Evolutionary conservation across 176 grass and related monocot genomes (phyloP), one percentile per base, ranked within the genome.

Genomic region (Carex cristatella): DNA sequence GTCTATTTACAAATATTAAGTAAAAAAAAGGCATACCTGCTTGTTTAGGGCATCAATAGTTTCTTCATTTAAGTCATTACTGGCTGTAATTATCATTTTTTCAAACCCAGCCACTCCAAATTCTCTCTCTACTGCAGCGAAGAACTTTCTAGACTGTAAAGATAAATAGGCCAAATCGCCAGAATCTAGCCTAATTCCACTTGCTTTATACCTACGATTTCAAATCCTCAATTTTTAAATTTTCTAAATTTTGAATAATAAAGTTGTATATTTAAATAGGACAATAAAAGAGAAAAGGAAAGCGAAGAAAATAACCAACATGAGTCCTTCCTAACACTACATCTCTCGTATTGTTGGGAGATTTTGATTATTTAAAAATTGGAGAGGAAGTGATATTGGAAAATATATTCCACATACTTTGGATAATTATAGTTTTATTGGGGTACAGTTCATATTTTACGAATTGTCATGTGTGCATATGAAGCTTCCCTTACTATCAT

Each of bases 1-100:
- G 70, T 74, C 10, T 49, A 71, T 37, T 37, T 60, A 56, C 12
- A 54, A 71, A 84, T 33, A 80, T 61, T 13, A 15, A 75, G 71
- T 75, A 30, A 38, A 59, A 76, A 76, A 18, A 48, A 31, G 11
- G 38, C 8, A 77, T 90, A 98, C 95, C 95, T 98, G 93, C 81
- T 98, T 98, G 95, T 95, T 98, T 63, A 98, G 82, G 31, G 95
- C 95, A 92, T 98, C 95, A 83, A 98, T 93, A 65, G 95, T 98
- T 98, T 98, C 95, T 81, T 98, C 95, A 86, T 98, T 94, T 30
- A 98, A 88, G 73, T 98, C 95, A 81, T 98, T 98, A 86, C 95
- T 98, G 55, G 95, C 95, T 44, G 91, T 92, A 78, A 98, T 93
- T 81, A 64, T 89, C 49, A 89, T 98, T 85, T 92, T 80, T 37